Percentiles rank a stretch among this genome's conserved stretches.
Evolutionary conservation across 768 basidiomycete species (phyloP).

Genomic region (Mycena leptocephala): DNA sequence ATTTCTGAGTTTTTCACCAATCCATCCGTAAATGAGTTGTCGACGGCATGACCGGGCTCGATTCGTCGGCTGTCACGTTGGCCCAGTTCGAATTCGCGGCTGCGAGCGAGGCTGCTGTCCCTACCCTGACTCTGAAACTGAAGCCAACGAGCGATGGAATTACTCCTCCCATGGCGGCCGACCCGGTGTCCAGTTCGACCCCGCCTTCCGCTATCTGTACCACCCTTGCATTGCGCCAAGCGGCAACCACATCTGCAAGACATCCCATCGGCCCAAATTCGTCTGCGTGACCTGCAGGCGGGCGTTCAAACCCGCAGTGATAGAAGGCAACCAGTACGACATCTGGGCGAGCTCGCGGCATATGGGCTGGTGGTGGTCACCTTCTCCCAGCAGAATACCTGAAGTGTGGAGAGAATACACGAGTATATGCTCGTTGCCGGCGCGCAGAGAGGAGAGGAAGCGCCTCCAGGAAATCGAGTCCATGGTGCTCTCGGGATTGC

Average conservation of each 20-base stretch:
- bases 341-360: constrained; percentile 12
- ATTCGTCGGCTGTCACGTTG: constrained; percentile 22
- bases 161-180: background rate
- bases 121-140: constrained; percentile 8
- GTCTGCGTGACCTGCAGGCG: constrained; percentile 27
- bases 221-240: constrained; percentile 9
- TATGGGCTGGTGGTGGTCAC: constrained; percentile 28
- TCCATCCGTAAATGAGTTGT: background rate
- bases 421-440: background rate
- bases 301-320: constrained; percentile 10
- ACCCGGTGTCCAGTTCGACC: background rate
- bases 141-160: constrained; percentile 18
- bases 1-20: too few species aligned
- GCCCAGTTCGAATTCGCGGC: constrained; percentile 21
- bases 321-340: constrained; percentile 22
- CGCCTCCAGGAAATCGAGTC: background rate
- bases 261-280: constrained; percentile 23
- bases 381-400: background rate
- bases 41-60: constrained; percentile 7
- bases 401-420: background rate
- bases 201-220: background rate
- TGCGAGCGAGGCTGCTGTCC: constrained; percentile 24
- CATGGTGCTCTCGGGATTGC: background rate
- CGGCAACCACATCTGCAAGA: constrained; percentile 20
- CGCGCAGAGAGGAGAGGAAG: background rate